Percentiles rank a stretch among this genome's conserved stretches.
phyloP scores from a whole-genome alignment of 1,284 basidiomycete species.

The Trametes hirsuta region DNA sequence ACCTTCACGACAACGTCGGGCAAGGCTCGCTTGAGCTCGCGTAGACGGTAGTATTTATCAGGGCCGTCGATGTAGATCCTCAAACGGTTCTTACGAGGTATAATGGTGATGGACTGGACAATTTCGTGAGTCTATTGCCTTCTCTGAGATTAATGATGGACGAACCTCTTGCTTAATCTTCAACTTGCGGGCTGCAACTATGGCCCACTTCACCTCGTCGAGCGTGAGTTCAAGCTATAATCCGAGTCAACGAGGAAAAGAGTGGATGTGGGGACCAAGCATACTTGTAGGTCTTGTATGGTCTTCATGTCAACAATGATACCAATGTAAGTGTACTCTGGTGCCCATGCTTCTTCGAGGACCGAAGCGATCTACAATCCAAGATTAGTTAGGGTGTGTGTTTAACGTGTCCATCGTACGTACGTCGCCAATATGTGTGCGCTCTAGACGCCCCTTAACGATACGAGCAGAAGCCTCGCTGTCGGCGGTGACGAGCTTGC shows the following conservation, averaged over 20 bases:
- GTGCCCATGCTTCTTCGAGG: slow-evolving; percentile 96
- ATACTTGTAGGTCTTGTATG: slow-evolving; percentile 87
- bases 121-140: neutral
- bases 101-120: slow-evolving; percentile 69
- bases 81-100: slow-evolving; percentile 78
- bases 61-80: slow-evolving; percentile 86
- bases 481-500: slow-evolving; percentile 84
- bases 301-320: slow-evolving; percentile 92
- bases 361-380: slow-evolving; percentile 80
- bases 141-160: neutral
- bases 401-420: slow-evolving; percentile 31
- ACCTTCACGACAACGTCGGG: slow-evolving; percentile 90
- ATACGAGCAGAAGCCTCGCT: slow-evolving; percentile 94
- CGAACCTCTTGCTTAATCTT: slow-evolving; percentile 87
- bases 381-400: neutral
- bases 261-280: slow-evolving; percentile 8
- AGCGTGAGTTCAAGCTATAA: slow-evolving; percentile 87
- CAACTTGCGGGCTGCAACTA: slow-evolving; percentile 86
- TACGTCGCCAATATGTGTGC: slow-evolving; percentile 93
- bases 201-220: slow-evolving; percentile 93
- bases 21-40: slow-evolving; percentile 82
- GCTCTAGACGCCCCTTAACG: slow-evolving; percentile 96
- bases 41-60: slow-evolving; percentile 88
- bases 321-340: slow-evolving; percentile 91
- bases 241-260: neutral